A percentile compares a stretch with the other conserved stretches of the same genome.
Evolutionary conservation across 352 stramenopile genomes (phyloP).

Genomic region (Thalassiosira livingstoniorum): DNA sequence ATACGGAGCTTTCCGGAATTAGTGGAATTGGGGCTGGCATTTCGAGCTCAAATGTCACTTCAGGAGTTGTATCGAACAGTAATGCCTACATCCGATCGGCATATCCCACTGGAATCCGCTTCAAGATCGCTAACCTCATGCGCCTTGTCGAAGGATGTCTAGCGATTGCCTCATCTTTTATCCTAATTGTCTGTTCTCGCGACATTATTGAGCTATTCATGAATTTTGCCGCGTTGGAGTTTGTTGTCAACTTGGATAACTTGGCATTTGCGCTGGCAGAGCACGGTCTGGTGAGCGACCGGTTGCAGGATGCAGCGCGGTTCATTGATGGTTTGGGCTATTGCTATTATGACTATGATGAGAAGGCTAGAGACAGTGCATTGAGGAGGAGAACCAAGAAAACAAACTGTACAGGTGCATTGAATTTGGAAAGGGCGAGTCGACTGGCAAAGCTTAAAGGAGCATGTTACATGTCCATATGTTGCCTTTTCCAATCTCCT

Average conservation of each 20-base stretch:
- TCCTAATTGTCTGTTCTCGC: conserved; percentile 10
- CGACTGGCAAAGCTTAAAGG: not conserved
- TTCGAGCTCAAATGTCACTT: not conserved
- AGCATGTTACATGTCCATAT: not conserved
- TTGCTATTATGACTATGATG: not conserved
- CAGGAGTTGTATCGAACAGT: not conserved
- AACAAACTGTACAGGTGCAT: not conserved
- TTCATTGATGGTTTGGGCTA: conserved; percentile 4
- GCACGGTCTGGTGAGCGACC: conserved; percentile 17
- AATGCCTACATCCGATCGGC: not conserved
- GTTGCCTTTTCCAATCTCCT: conserved; percentile 6
- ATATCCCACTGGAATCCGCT: not conserved
- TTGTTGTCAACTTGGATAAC: conserved; percentile 32
- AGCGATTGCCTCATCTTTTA: conserved; percentile 10
- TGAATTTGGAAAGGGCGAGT: not conserved
- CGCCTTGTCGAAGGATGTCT: conserved; percentile 23
- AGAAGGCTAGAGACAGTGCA: not conserved
- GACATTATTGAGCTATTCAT: conserved; percentile 36
- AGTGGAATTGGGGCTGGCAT: not conserved
- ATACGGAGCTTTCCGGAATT: not conserved
- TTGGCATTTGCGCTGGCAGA: conserved; percentile 24
- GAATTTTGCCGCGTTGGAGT: conserved; percentile 30
- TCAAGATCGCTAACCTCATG: conserved; percentile 9
- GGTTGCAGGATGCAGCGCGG: conserved; percentile 7
- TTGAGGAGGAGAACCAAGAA: not conserved